These are phyloP conservation scores for Perkinsus olseni DNA, from an alignment of 169 alveolate genomes.

Conservation along the genomic window DNA sequence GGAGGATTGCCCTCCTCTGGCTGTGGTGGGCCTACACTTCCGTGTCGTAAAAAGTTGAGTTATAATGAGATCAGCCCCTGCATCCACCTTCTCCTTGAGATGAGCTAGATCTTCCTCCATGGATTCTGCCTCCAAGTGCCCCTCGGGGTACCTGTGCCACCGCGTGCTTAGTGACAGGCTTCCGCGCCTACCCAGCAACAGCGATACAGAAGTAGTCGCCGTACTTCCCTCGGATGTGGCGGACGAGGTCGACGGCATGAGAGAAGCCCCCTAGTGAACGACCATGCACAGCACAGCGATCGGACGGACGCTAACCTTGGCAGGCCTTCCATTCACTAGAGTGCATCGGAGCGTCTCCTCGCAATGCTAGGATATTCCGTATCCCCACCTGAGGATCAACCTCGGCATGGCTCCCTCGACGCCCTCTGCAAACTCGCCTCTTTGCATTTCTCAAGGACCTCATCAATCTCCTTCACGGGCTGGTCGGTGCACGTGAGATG, in stretches of 20 bases:
- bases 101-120: conserved; percentile 37
- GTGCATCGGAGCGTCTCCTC: conserved; percentile 61
- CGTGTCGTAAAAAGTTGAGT: conserved; percentile 53
- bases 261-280: conserved; percentile 33
- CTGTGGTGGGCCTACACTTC: conserved; percentile 23
- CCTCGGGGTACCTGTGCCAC: conserved; percentile 45
- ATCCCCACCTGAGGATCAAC: conserved; percentile 32
- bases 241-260: conserved; percentile 51
- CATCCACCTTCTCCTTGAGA: conserved; percentile 53
- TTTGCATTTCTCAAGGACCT: conserved; percentile 22
- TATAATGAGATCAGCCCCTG: conserved; percentile 58
- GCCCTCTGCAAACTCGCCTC: conserved; percentile 8
- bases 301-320: not conserved
- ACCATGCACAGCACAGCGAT: not conserved
- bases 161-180: not conserved
- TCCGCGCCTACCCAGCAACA: conserved; percentile 43
- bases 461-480: conserved; percentile 28
- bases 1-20: conserved; percentile 15
- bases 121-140: conserved; percentile 41
- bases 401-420: not conserved
- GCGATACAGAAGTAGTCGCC: conserved; percentile 60
- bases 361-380: conserved; percentile 44
- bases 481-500: conserved; percentile 55
- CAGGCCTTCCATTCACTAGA: not conserved
- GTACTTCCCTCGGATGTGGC: conserved; percentile 36